A percentile compares a stretch with the other conserved stretches of the same genome.
Conservation (phyloP, 768 basidiomycete species). For the Russula ochroleuca region DNA sequence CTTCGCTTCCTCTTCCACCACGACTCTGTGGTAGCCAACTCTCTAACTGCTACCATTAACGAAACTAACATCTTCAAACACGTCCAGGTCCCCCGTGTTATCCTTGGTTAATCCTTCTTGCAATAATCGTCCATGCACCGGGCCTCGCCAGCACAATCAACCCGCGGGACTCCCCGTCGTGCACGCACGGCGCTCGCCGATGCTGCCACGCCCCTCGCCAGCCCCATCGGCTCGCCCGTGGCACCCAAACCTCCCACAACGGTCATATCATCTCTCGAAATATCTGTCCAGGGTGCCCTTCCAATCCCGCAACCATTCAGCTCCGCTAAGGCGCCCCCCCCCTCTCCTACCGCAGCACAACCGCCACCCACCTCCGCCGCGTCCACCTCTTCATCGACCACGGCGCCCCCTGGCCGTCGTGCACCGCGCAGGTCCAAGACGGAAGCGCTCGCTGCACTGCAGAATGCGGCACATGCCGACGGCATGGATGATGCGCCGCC, state of each 20-base stretch:
- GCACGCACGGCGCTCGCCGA: slow-evolving; percentile 21
- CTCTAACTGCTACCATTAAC: slow-evolving; percentile 4
- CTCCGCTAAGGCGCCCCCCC: slow-evolving; percentile 35
- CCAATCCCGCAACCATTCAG: slow-evolving; percentile 44
- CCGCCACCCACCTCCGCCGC: slow-evolving; percentile 2
- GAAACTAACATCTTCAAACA: slow-evolving; percentile 1
- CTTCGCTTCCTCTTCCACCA: slow-evolving; percentile 26
- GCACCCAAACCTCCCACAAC: slow-evolving; percentile 45
- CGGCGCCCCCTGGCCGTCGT: slow-evolving; percentile 40
- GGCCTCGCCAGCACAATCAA: slow-evolving; percentile 23
- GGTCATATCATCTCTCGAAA: slow-evolving; percentile 65
- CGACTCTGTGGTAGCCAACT: slow-evolving; percentile 18
- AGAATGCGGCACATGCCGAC: slow-evolving; percentile 57
- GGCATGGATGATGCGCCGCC: slow-evolving; percentile 52
- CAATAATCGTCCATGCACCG: slow-evolving; percentile 16
- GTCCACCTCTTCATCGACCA: slow-evolving; percentile 12
- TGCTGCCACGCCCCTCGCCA: slow-evolving; percentile 25
- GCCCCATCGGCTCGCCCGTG: slow-evolving; percentile 17
- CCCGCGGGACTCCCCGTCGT: slow-evolving; percentile 29
- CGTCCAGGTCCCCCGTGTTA: background rate
- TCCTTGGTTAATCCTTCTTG: slow-evolving; percentile 6
- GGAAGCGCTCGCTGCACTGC: slow-evolving; percentile 75
- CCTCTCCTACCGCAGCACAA: slow-evolving; percentile 2
- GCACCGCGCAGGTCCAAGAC: slow-evolving; percentile 90
- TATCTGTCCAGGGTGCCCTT: slow-evolving; percentile 69